Evolutionary conservation across 495 filamentous ascomycete species (phyloP), one percentile per base, ranked within the genome.

Genomic region (Aspergillus ostianus): DNA sequence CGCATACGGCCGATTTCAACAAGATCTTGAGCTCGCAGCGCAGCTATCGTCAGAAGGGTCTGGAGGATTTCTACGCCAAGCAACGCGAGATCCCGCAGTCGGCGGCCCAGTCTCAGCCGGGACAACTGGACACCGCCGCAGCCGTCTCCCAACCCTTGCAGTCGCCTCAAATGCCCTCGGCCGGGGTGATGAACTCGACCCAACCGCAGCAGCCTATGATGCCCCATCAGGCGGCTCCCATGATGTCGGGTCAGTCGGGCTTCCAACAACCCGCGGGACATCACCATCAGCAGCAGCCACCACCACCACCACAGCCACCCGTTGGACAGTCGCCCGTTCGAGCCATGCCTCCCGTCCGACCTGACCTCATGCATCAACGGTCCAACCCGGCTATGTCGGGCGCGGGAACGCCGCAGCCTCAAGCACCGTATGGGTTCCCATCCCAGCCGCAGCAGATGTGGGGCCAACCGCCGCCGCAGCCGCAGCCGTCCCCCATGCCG

Each of bases 1-100:
- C 89, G 30, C 91, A 94, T 46, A 87, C 93, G 4, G 90, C 91
- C 32, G 93, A 98, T 66, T 96, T 86, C 77, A 98, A 96, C 73
- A 93, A 93, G 65, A 77, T 80, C 29, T 77, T 98, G 27, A 87
- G 85, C 57, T 81, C 87, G 57, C 87, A 91, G 65, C 85, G 93
- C 56, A 85, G 79, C 27, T 85, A 87, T 70, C 87, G 94, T 54
- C 82, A 77, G 47, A 86, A 91, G 55, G 93, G 88, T 58, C 78
- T 94, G 61, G 85, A 90, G 54, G 86, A 86, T 58, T 82, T 87
- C 50, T 97, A 90, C 87, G 81, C 84, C 58, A 84, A 86, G 67
- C 89, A 86, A 27, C 93, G 88, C 63, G 91, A 94, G 68, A 81
- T 78, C 57, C 87, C 91, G 21, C 69, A 82, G 32, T 77, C 85